Evolutionary conservation across 352 stramenopile species (phyloP).

Genomic region (Phytopythium cucurbitacearum): DNA sequence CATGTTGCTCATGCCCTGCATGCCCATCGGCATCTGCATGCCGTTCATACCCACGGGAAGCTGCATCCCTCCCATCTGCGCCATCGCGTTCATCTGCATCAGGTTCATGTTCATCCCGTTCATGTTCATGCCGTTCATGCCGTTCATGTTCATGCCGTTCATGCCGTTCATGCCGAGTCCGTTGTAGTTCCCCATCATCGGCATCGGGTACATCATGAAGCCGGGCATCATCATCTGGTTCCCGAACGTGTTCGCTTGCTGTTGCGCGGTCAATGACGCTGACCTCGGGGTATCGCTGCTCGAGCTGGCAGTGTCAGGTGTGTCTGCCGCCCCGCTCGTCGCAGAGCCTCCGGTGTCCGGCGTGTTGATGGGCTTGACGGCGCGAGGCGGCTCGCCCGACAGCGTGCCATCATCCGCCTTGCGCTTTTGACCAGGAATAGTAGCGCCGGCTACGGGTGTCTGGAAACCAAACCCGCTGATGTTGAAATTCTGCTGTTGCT

Average conservation of each 20-base stretch:
- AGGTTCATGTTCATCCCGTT: conserved; percentile 12
- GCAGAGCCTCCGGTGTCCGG: not conserved
- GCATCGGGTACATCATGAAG: conserved; percentile 82
- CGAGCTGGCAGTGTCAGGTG: conserved; percentile 6
- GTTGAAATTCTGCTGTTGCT: not conserved
- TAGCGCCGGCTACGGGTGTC: not conserved
- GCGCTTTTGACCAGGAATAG: conserved; percentile 1
- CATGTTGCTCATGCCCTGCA: conserved; percentile 23
- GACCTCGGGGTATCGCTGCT: conserved; percentile 3
- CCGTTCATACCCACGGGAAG: conserved; percentile 36
- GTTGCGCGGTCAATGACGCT: conserved; percentile 1
- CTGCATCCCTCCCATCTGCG: conserved; percentile 36
- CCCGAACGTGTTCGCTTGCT: conserved; percentile 19
- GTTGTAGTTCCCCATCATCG: conserved; percentile 69
- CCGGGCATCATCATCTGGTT: conserved; percentile 73
- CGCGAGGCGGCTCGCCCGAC: not conserved
- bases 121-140: conserved; percentile 11
- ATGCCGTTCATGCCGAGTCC: conserved; percentile 10
- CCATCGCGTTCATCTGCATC: conserved; percentile 30
- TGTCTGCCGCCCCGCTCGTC: not conserved
- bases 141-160: conserved; percentile 16
- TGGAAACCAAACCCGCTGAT: conserved; percentile 3
- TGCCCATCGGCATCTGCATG: conserved; percentile 10
- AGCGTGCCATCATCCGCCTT: conserved; percentile 2
- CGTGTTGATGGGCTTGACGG: conserved; percentile 1